A percentile compares a stretch with the other conserved stretches of the same genome.
These are phyloP conservation scores for Lentinus tigrinus DNA, from an alignment of 768 basidiomycete genomes.

Conservation along the genomic window DNA sequence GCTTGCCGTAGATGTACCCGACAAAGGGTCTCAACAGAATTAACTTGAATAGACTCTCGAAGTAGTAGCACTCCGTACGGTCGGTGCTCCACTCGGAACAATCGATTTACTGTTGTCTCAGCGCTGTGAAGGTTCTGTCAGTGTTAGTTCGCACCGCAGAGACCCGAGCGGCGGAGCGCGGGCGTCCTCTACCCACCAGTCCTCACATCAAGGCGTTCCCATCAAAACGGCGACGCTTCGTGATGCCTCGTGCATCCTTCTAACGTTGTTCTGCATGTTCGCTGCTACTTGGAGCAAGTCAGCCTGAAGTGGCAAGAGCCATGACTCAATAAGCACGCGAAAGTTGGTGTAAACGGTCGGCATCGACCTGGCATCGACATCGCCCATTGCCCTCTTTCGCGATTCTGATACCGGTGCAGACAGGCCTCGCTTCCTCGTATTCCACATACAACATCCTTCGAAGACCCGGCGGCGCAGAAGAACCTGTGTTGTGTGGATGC, in stretches of 20 bases:
- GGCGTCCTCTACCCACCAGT: neutral
- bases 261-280: no score
- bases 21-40: no score
- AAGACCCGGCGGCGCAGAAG: slow-evolving; percentile 1
- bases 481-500: slow-evolving; percentile 3
- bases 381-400: no score
- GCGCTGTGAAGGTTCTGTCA: neutral
- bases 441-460: neutral
- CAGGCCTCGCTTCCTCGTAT: neutral
- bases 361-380: no score
- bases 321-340: no score
- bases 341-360: no score
- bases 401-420: no score
- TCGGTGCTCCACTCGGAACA: neutral
- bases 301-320: no score
- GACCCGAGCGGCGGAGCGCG: neutral
- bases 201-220: neutral
- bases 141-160: neutral
- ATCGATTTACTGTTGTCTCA: neutral
- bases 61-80: neutral
- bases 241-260: no score
- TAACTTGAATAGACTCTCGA: neutral
- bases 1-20: no score
- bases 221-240: no score
- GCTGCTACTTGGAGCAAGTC: no score